Base-by-base conservation (phyloP, 2,329 filamentous ascomycete species). In the Trichophyton verrucosum region DNA sequence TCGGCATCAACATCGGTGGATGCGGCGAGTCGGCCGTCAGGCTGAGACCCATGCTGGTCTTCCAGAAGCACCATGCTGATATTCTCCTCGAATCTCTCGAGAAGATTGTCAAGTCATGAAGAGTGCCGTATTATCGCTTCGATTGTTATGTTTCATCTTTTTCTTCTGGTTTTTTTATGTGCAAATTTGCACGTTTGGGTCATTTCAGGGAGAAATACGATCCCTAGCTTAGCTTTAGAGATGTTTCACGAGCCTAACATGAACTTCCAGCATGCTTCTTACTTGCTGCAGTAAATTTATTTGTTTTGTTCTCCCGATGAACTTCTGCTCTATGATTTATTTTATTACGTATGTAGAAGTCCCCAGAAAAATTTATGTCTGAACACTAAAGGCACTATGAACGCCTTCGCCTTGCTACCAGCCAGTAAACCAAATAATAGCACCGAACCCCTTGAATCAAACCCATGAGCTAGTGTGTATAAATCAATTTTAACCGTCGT, bases 41-140 rank as follows among this genome's bases (percentile, higher is more conserved):
- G 58, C 77, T 96, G 71, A 79, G 91, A 68, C 91, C 91, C 49
- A 96, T 96, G 91, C 77, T 96, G 68, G 86, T 91, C 70, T 94
- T 96, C 80, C 88, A 96, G 83, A 83, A 90, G 81, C 84, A 87
- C 72, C 92, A 97, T 75, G 91, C 87, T 22, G 89, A 96, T 76
- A 85, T 96, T 63, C 77, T 96, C 68, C 74, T 95, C 57, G 89
- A 89, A 68, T 82, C 81, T 24, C 71, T 95, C 66, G 89, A 95
- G 79, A 89, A 87, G 79, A 78, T 91, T 66, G 81, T 85, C 66
- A 82, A 77, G 71, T 66, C 74, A 57, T 77, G 70, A 24, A 56
- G 2, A 56, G 53, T 6, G 27, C 13, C n/a, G 24, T 42, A 36
- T 56, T 15, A n/a, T 56, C 15, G n/a, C 33, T 20, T 44, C 20